Evolutionary conservation across 768 basidiomycete genomes (phyloP).

Genomic region (Amanita pseudoporphyria): DNA sequence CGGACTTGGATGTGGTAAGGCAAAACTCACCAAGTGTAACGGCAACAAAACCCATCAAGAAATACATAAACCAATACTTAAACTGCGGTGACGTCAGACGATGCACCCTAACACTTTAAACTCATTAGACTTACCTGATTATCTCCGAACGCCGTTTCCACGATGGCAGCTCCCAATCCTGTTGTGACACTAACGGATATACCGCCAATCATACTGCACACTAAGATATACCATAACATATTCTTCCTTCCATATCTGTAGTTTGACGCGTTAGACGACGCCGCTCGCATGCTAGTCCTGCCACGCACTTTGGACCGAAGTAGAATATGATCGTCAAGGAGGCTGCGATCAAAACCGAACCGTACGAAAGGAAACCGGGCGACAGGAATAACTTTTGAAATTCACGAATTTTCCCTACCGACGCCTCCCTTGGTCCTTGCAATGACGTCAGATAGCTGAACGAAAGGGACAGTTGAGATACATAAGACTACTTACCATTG

Average conservation of each 20-base stretch:
- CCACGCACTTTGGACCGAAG: slow-evolving; percentile 64
- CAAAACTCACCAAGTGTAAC: slow-evolving; percentile 64
- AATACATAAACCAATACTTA: slow-evolving; percentile 88
- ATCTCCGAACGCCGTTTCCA: slow-evolving; percentile 63
- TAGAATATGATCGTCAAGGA: slow-evolving; percentile 70
- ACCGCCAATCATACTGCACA: slow-evolving; percentile 96
- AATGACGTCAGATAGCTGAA: slow-evolving; percentile 1
- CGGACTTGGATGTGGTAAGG: slow-evolving; percentile 8
- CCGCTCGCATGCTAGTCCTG: too few species aligned
- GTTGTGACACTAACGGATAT: slow-evolving; percentile 92
- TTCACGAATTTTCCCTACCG: slow-evolving; percentile 55
- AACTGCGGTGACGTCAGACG: slow-evolving; percentile 40
- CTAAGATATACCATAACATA: slow-evolving; percentile 92
- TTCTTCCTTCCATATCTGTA: slow-evolving; percentile 75
- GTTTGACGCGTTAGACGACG: not conserved
- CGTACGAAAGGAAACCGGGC: slow-evolving; percentile 72
- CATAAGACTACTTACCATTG: slow-evolving; percentile 44
- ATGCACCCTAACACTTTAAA: not conserved
- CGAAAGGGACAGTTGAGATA: slow-evolving; percentile 16
- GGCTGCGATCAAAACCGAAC: slow-evolving; percentile 49
- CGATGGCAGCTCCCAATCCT: slow-evolving; percentile 86
- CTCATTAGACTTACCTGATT: slow-evolving; percentile 50
- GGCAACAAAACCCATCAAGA: slow-evolving; percentile 73
- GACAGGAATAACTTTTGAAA: slow-evolving; percentile 79
- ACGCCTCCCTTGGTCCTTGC: slow-evolving; percentile 57